Conservation (phyloP, 495 filamentous ascomycete species). For the Pyrenopolyporus hunteri region DNA sequence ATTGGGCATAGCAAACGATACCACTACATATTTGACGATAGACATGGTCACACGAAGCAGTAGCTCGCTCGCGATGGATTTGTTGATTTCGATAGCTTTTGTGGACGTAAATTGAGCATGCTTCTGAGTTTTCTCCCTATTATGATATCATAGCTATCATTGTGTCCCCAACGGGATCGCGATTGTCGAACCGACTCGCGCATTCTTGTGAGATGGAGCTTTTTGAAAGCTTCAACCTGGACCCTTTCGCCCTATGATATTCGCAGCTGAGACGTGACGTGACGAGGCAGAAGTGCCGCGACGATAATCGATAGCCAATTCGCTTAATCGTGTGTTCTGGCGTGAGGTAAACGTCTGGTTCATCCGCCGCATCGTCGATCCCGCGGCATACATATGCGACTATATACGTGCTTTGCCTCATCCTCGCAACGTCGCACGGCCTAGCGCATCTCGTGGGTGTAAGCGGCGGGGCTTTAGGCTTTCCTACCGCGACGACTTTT, state of each 20-base stretch:
- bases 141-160: conserved; percentile 3
- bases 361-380: conserved; percentile 11
- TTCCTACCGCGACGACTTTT: no score
- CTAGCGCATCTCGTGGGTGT: background rate
- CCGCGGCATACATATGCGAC: conserved; percentile 1
- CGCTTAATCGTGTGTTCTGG: conserved; percentile 6
- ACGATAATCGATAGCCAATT: background rate
- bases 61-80: background rate
- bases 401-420: background rate
- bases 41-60: background rate
- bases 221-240: background rate
- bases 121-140: background rate
- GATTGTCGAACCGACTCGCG: conserved; percentile 14
- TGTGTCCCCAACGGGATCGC: conserved; percentile 2
- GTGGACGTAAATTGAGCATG: conserved; percentile 2
- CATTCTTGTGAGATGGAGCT: background rate
- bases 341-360: background rate
- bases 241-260: background rate
- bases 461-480: no score
- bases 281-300: background rate
- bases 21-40: conserved; percentile 18
- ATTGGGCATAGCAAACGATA: conserved; percentile 32
- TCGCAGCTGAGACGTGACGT: background rate
- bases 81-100: conserved; percentile 1
- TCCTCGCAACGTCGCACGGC: conserved; percentile 20